phyloP scores from a whole-genome alignment of 495 filamentous ascomycete genomes.

The Hyaloscypha bicolor region DNA sequence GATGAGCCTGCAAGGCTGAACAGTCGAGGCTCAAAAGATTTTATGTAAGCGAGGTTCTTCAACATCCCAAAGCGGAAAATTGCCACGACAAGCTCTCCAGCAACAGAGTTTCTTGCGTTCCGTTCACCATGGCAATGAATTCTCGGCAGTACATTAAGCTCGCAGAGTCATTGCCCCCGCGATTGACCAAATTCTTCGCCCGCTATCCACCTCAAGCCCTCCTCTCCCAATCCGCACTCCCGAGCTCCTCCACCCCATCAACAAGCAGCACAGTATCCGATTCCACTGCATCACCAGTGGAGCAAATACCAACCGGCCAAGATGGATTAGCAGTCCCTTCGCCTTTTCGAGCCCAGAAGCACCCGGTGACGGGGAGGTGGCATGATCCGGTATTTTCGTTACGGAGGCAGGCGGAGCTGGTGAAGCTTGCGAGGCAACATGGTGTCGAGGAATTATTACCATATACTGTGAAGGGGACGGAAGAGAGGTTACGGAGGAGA shows the following conservation, averaged over 20 bases:
- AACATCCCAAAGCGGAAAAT: neutral
- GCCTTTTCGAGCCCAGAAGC: constrained; percentile 74
- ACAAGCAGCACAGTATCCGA: constrained; percentile 29
- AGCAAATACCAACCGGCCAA: constrained; percentile 24
- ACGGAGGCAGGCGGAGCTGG: constrained; percentile 86
- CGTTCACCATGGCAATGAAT: constrained; percentile 13
- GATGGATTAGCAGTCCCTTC: constrained; percentile 51
- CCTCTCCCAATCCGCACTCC: constrained; percentile 40
- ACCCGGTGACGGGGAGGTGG: constrained; percentile 75
- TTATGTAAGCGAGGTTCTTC: constrained; percentile 22
- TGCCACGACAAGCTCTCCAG: constrained; percentile 1
- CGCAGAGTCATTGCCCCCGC: constrained; percentile 67
- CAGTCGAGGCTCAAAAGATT: constrained; percentile 22
- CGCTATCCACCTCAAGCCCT: constrained; percentile 75
- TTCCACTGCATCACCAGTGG: constrained; percentile 28
- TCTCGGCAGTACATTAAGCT: constrained; percentile 41
- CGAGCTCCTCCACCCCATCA: constrained; percentile 41
- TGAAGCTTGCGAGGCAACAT: constrained; percentile 79
- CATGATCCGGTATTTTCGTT: constrained; percentile 78
- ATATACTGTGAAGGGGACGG: constrained; percentile 72
- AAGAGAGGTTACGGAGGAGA: constrained; percentile 63
- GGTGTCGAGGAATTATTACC: constrained; percentile 86
- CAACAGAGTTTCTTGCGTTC: neutral
- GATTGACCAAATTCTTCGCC: constrained; percentile 85
- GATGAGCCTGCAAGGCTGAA: constrained; percentile 24